Evolutionary conservation across 306 rosid genomes (phyloP).

Genomic region (Trifolium subterraneum): DNA sequence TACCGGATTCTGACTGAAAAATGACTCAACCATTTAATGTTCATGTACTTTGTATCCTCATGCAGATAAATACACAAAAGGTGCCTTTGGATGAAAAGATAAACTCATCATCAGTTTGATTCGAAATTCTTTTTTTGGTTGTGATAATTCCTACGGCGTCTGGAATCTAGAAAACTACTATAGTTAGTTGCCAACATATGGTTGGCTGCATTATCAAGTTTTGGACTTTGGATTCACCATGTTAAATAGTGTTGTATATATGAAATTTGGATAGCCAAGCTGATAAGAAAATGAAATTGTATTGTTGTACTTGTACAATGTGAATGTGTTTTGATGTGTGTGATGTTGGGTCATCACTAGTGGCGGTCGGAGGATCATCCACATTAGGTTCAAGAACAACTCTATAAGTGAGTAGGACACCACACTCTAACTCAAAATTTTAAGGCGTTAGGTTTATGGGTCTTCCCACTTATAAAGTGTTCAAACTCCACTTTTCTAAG

Average conservation of each 20-base stretch:
- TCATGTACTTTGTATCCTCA: neutral
- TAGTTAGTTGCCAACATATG: no score
- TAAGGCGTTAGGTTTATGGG: no score
- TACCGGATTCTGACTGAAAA: neutral
- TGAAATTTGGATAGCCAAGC: neutral
- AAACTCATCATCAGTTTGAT: neutral
- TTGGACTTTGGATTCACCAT: neutral
- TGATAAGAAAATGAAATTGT: neutral
- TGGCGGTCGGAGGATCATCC: no score
- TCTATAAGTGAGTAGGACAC: no score
- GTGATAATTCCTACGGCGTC: neutral
- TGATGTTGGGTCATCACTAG: no score
- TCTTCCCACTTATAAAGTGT: no score
- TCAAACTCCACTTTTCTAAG: no score
- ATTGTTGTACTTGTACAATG: no score
- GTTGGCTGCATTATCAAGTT: neutral
- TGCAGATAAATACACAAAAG: slow-evolving; percentile 40
- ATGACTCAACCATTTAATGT: slow-evolving; percentile 8
- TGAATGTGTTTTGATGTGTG: no score
- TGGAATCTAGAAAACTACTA: neutral
- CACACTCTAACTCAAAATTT: no score
- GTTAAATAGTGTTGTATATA: neutral
- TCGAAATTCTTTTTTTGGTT: neutral
- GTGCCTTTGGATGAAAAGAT: slow-evolving; percentile 20
- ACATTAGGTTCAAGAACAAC: no score